Evolutionary conservation across 257 asterid species (phyloP), one percentile per base, ranked within the genome.

Genomic region (Solanum chiquidenum): DNA sequence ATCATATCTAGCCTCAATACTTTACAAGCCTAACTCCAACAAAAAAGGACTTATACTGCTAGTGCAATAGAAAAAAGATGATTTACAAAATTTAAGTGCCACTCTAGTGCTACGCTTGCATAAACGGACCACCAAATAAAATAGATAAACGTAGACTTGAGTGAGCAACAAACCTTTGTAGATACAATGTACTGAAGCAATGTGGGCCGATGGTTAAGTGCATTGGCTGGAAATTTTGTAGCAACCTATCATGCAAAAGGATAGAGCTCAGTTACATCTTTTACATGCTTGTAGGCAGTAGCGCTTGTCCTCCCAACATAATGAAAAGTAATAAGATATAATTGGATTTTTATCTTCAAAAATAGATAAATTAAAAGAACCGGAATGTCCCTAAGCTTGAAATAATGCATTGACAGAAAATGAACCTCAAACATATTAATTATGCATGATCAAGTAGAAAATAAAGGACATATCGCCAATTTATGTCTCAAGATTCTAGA

Each of bases 171-270:
- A 34, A 96, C 99, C 99, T 95, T 93, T 38, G 88, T 90, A 2
- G 95, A 91, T 55, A 92, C 93, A 82, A 97, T 87, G 84, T 93
- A 93, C 83, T 95, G 91, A 66, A 94, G 95, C 94, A 97, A 87
- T 10, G 90, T 89, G 75, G 98, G 98, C 5, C 98, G 94, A 89
- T 97, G 98, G 52, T 91, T 93, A 55, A 96, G 96, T 87, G 97
- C 96, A 93, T 94, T 95, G 37, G 97, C 62, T 7, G 98, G 98
- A 89, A 91, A 95, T 86, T 95, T 95, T 5, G 98, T 95, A 62
- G 98, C 98, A 88, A 95, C 98, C 98, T 97, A 90, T 29, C 62
- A 77, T 42, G 5, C 64, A 77, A 14, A 77, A 89, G 86, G 31
- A 83, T 84, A 87, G 71, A 60, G 87, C 9, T 20, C 33, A 31